Base-by-base conservation (phyloP, 2,329 filamentous ascomycete genomes). In the Ascochyta fabae region DNA sequence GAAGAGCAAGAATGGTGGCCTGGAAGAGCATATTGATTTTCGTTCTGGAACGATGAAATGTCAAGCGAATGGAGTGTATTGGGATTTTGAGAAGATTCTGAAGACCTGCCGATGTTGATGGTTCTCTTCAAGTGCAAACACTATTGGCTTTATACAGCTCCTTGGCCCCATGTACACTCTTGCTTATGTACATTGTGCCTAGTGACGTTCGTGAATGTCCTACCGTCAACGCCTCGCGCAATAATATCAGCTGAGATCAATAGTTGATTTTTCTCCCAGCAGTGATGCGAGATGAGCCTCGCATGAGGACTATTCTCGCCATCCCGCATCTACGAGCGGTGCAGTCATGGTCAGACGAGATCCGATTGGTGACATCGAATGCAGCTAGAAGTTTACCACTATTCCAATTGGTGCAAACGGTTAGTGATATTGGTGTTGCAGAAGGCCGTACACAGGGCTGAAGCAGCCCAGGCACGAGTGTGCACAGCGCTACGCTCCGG, bases 11-110 rank as follows among this genome's bases (percentile, higher is more conserved):
- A 24, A 67, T 27, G 39, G 53, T 48, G 22, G 53, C 58, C 13
- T 59, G 54, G 48, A 65, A 44, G 19, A 51, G 58, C 66, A 70
- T 70, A 9, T 46, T 69, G 58, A 39, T 31, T 42, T 33, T 47
- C 31, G 40, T 29, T 26, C 29, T 45, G 42, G n/a, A 46, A 42
- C 51, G 34, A 33, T 26, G n/a, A 31, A 43, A 27, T 45, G 31
- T 48, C 12, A 31, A 53, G 41, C 36, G 44, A 56, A 49, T 27
- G 48, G 16, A 31, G n/a, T 50, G 31, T 15, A 24, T 23, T 39
- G 13, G 26, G 48, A 26, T 9, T 44, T 27, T 16, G 24, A 24
- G 22, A 33, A 26, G 8, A 23, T 43, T 19, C 4, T 38, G 24
- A 26, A 26, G 19, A 44, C 16, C 34, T 51, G 48, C 15, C 29